Conservation (phyloP, 2,329 filamentous ascomycete species). For the Hymenoscyphus fructigenus region DNA sequence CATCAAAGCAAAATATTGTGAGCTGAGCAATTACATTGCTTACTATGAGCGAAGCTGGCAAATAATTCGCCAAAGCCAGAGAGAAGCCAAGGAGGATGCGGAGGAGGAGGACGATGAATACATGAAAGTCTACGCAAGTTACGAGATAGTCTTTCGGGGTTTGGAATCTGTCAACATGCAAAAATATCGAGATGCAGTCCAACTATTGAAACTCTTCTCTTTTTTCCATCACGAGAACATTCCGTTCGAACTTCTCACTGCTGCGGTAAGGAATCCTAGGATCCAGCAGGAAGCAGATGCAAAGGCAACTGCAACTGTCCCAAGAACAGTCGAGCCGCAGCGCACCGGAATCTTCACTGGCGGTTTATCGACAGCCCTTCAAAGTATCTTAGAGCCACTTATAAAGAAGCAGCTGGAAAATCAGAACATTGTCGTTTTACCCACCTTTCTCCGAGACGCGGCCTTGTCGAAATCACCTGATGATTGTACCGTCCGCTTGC, state of each 20-base stretch:
- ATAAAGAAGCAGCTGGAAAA: background rate
- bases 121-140: constrained; percentile 32
- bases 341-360: background rate
- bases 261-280: constrained; percentile 23
- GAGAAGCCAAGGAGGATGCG: background rate
- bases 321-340: background rate
- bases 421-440: background rate
- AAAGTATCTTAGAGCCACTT: background rate
- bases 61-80: constrained; percentile 13
- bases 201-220: constrained; percentile 37
- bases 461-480: background rate
- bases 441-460: background rate
- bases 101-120: constrained; percentile 19
- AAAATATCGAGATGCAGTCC: constrained; percentile 33
- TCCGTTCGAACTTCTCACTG: constrained; percentile 25
- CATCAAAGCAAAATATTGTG: constrained; percentile 13
- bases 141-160: constrained; percentile 31
- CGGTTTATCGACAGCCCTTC: background rate
- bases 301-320: background rate
- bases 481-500: background rate
- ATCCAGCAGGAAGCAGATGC: background rate
- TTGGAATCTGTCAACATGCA: constrained; percentile 19
- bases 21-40: constrained; percentile 14
- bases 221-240: constrained; percentile 37
- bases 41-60: constrained; percentile 15